These are phyloP conservation scores for Arxiozyma telluris DNA, from an alignment of 1,139 yeast species.

Conservation along the genomic window DNA sequence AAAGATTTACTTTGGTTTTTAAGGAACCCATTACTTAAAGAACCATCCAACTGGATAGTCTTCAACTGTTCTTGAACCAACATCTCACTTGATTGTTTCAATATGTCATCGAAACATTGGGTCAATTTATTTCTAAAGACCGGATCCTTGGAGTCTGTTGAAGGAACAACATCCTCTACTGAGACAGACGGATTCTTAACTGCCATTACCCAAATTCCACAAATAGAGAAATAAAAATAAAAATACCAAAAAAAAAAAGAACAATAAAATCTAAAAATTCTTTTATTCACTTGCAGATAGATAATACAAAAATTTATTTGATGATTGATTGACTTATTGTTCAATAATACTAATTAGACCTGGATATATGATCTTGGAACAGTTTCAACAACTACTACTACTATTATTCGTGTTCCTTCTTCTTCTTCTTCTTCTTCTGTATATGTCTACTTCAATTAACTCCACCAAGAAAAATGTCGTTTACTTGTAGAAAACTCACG, in stretches of 20 bases:
- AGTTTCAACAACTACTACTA: background rate
- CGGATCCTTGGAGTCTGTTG: background rate
- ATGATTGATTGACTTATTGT: no score
- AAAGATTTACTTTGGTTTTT: conserved; percentile 19
- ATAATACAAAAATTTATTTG: no score
- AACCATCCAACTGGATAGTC: conserved; percentile 26
- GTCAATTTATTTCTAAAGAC: conserved; percentile 23
- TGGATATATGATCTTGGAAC: background rate
- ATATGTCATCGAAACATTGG: conserved; percentile 29
- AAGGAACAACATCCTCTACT: background rate
- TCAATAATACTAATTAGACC: background rate
- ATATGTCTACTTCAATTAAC: no score
- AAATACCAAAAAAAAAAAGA: no score
- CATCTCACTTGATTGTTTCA: conserved; percentile 27
- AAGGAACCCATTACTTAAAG: conserved; percentile 23
- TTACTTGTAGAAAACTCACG: no score
- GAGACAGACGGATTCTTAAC: conserved; percentile 1
- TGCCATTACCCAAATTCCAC: background rate
- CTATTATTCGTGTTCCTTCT: background rate
- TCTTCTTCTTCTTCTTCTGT: background rate
- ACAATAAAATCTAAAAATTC: no score
- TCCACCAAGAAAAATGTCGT: background rate
- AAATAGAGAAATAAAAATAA: no score
- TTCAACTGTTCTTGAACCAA: conserved; percentile 30
- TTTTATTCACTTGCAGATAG: background rate